These are phyloP conservation scores for Aspergillus bertholletiae DNA, from an alignment of 495 filamentous ascomycete genomes.

Conservation along the genomic window DNA sequence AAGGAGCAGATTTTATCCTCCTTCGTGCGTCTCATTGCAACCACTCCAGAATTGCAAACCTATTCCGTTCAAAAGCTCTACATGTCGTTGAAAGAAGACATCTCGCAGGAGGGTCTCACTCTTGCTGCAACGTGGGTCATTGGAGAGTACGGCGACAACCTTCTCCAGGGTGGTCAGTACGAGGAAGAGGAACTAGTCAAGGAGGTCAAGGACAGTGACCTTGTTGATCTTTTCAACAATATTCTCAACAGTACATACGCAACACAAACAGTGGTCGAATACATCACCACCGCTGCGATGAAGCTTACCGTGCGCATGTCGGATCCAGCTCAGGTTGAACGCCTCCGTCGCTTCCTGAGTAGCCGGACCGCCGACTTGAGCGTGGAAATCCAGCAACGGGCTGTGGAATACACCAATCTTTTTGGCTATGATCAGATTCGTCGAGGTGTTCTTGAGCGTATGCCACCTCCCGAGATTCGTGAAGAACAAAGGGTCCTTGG, in stretches of 20 bases:
- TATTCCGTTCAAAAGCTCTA: constrained; percentile 97
- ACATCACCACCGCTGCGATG: constrained; percentile 91
- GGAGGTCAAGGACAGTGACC: constrained; percentile 84
- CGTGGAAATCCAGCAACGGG: constrained; percentile 92
- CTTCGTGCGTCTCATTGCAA: constrained; percentile 92
- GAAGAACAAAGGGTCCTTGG: constrained; percentile 88
- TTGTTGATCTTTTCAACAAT: constrained; percentile 84
- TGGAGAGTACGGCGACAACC: constrained; percentile 89
- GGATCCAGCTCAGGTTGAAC: constrained; percentile 77
- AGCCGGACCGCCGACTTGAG: constrained; percentile 78
- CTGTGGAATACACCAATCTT: constrained; percentile 91
- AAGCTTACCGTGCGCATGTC: constrained; percentile 89
- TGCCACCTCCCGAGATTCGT: constrained; percentile 95
- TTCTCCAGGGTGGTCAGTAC: constrained; percentile 84
- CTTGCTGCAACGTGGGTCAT: constrained; percentile 97
- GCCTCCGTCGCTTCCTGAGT: constrained; percentile 73
- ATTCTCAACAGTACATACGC: constrained; percentile 93
- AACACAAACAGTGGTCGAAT: constrained; percentile 84
- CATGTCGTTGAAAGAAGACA: constrained; percentile 83
- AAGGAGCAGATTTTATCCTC: constrained; percentile 97
- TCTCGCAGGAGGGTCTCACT: constrained; percentile 92
- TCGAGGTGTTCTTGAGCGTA: constrained; percentile 87
- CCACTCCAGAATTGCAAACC: constrained; percentile 88
- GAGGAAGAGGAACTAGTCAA: constrained; percentile 92
- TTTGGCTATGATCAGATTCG: constrained; percentile 87